A percentile compares a stretch with the other conserved stretches of the same genome.
Evolutionary conservation across 495 filamentous ascomycete species (phyloP).

Genomic region (Daldinia concentrica): DNA sequence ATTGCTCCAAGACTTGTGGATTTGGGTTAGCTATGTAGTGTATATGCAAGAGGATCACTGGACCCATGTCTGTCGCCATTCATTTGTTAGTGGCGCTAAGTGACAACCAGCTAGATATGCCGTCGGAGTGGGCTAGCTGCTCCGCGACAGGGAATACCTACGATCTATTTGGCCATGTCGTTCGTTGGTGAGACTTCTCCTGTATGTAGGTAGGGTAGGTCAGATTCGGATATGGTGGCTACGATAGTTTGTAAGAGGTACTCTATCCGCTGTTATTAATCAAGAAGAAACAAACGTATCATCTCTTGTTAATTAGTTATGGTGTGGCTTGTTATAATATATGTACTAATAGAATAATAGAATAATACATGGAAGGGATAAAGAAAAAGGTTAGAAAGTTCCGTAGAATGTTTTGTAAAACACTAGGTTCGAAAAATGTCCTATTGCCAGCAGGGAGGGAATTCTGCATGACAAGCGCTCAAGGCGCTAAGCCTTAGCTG

Average conservation of each 20-base stretch:
- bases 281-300: neutral
- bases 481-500: slow-evolving; percentile 14
- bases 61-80: slow-evolving; percentile 34
- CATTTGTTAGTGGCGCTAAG: slow-evolving; percentile 36
- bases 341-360: neutral
- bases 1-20: slow-evolving; percentile 25
- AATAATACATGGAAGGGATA: slow-evolving; percentile 27
- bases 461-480: slow-evolving; percentile 24
- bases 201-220: slow-evolving; percentile 9
- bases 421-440: slow-evolving; percentile 6
- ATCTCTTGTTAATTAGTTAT: neutral
- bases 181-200: slow-evolving; percentile 20
- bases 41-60: slow-evolving; percentile 39
- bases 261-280: neutral
- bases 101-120: slow-evolving; percentile 33
- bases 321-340: neutral
- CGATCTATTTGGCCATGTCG: slow-evolving; percentile 20
- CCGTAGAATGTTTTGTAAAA: slow-evolving; percentile 35
- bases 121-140: slow-evolving; percentile 29
- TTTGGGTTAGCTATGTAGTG: slow-evolving; percentile 28
- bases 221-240: slow-evolving; percentile 4
- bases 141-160: slow-evolving; percentile 34
- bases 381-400: slow-evolving; percentile 26
- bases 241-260: neutral
- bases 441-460: slow-evolving; percentile 13